Base-by-base conservation (phyloP, 805 yeast genomes). In the Zygosaccharomyces bailii region DNA sequence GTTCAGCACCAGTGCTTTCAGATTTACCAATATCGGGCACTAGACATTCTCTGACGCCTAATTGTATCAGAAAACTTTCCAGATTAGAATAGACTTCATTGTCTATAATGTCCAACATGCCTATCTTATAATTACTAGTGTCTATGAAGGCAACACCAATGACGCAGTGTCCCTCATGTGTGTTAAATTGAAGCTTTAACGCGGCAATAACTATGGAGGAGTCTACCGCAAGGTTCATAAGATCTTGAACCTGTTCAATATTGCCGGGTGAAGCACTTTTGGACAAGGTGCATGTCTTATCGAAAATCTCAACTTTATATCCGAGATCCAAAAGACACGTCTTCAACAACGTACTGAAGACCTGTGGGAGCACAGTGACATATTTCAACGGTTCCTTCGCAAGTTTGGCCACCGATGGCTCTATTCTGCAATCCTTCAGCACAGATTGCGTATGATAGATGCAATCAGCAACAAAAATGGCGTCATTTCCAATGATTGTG, bases 241-340 rank as follows among this genome's bases (percentile, higher is more conserved):
- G 67, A 25, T 84, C 89, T 52, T 86, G 96, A 37, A 85, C 78
- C 34, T 73, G 80, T 46, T 82, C 86, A 39, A 90, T 68, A 63
- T 93, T 90, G 4, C 99, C 99, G 0, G 98, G 97, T 1, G 96
- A 83, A 0, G 96, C 96, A 34, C 73, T 67, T 45, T 70, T 75
- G 50, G 68, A 53, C 42, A 76, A 67, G 39, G 64, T 71, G 77
- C 96, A 91, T 49, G 65, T 68, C 59, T 74, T 79, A 53, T 80
- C 81, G 61, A 85, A 91, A 13, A 93, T 76, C 59, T 90, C 96
- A 13, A 93, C 76, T 61, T 88, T 88, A 56, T 74, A 75, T 13
- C 89, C 87, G 38, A 76, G 72, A 32, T 82, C 86, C 35, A 89
- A 70, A 17, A 93, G 72, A 43, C 86, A 81, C 47, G 74, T 75